Evolutionary conservation across 1,139 yeast species (phyloP).

Genomic region (Lodderomyces margitis): DNA sequence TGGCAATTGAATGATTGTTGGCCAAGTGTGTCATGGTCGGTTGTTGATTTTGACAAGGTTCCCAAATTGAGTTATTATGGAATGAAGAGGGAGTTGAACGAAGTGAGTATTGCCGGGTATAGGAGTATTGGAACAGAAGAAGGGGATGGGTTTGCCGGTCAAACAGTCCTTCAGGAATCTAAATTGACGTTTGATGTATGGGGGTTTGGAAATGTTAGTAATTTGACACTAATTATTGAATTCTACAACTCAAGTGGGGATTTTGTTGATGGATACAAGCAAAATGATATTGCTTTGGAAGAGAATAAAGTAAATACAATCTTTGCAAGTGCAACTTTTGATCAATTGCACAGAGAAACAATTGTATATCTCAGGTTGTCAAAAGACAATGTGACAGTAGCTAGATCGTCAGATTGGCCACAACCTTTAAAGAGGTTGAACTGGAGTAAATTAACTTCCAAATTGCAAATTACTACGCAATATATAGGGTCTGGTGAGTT

Average conservation of each 20-base stretch:
- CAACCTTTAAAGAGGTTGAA: constrained; percentile 48
- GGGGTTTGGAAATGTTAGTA: constrained; percentile 30
- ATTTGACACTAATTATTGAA: constrained; percentile 26
- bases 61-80: constrained; percentile 48
- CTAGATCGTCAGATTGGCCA: constrained; percentile 50
- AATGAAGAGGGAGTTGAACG: constrained; percentile 41
- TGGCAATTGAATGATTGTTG: constrained; percentile 56
- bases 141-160: constrained; percentile 11
- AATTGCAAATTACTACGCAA: constrained; percentile 1
- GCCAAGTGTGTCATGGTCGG: constrained; percentile 50
- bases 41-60: constrained; percentile 36
- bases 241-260: constrained; percentile 21
- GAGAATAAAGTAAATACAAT: constrained; percentile 17
- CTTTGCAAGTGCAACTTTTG: constrained; percentile 16
- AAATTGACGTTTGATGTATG: constrained; percentile 32
- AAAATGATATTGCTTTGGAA: constrained; percentile 23
- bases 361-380: constrained; percentile 22
- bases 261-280: neutral
- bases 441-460: constrained; percentile 23
- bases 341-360: constrained; percentile 20
- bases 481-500: constrained; percentile 19
- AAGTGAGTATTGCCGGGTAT: constrained; percentile 34
- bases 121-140: constrained; percentile 20
- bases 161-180: neutral
- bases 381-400: constrained; percentile 20